Conservation (phyloP, 441 rosid species). For the Populus hybrid region DNA sequence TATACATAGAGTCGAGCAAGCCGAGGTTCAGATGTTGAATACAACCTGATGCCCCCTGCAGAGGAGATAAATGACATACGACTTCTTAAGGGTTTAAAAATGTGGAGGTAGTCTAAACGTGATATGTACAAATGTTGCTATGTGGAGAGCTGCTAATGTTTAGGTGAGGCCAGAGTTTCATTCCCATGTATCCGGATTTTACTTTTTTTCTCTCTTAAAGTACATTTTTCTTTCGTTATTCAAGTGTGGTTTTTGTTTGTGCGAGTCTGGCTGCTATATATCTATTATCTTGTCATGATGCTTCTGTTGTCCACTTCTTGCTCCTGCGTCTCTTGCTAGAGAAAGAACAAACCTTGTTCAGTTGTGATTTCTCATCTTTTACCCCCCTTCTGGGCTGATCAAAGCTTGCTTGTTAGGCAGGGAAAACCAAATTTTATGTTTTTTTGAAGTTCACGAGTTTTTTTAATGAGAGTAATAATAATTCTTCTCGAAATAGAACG, state of each 20-base stretch:
- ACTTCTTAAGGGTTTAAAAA: slow-evolving; percentile 45
- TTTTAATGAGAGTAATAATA: too few species aligned
- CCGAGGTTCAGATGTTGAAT: slow-evolving; percentile 35
- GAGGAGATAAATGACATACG: slow-evolving; percentile 27
- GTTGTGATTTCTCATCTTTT: not conserved
- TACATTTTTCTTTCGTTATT: slow-evolving; percentile 11
- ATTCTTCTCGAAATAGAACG: too few species aligned
- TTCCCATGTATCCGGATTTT: slow-evolving; percentile 23
- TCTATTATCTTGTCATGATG: not conserved
- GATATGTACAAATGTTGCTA: slow-evolving; percentile 40
- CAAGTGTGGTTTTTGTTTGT: not conserved
- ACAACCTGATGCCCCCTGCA: slow-evolving; percentile 24
- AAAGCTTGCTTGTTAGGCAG: not conserved
- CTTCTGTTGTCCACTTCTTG: not conserved
- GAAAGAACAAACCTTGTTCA: not conserved
- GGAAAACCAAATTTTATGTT: not conserved
- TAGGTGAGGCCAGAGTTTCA: slow-evolving; percentile 32
- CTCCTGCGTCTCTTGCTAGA: not conserved
- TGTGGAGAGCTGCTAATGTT: slow-evolving; percentile 26
- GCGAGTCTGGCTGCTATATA: not conserved
- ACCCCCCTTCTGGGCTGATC: not conserved
- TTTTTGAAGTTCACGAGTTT: not conserved
- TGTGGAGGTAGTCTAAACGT: slow-evolving; percentile 23
- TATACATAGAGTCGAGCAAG: slow-evolving; percentile 43
- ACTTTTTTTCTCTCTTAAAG: slow-evolving; percentile 13